Conservation (phyloP, 2,329 filamentous ascomycete species). For the Fusarium anguioides region DNA sequence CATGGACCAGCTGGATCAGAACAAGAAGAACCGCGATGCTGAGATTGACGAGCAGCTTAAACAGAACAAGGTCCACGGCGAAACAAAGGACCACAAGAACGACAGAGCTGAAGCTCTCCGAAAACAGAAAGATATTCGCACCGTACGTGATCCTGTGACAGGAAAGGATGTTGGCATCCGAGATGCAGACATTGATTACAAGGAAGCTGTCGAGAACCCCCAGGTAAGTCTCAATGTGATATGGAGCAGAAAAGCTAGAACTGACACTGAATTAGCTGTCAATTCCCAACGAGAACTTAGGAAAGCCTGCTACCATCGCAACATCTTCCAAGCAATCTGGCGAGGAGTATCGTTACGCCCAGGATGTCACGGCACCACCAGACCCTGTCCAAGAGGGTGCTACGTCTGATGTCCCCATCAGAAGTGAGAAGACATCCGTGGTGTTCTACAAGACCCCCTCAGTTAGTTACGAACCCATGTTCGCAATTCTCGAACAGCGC, state of each 20-base stretch:
- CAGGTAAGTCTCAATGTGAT: conserved; percentile 58
- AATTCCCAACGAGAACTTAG: conserved; percentile 89
- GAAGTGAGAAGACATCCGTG: conserved; percentile 96
- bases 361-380: conserved; percentile 91
- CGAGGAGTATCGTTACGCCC: conserved; percentile 83
- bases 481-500: conserved; percentile 76
- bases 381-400: conserved; percentile 84
- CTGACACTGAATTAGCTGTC: conserved; percentile 62
- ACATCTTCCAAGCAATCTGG: conserved; percentile 77
- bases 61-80: conserved; percentile 50
- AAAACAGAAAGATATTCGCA: conserved; percentile 67
- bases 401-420: conserved; percentile 94
- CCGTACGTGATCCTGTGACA: conserved; percentile 88
- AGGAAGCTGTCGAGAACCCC: conserved; percentile 78
- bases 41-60: conserved; percentile 71
- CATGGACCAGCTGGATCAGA: conserved; percentile 78
- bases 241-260: fast-evolving
- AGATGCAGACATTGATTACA: conserved; percentile 76
- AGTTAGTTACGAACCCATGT: conserved; percentile 91
- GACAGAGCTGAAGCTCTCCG: conserved; percentile 44
- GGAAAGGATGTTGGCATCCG: conserved; percentile 88
- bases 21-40: conserved; percentile 81
- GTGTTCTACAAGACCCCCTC: conserved; percentile 95
- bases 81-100: conserved; percentile 58
- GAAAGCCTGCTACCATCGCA: conserved; percentile 77